Conservation (phyloP, 2,329 filamentous ascomycete genomes). For the Sphaerulina populicola region DNA sequence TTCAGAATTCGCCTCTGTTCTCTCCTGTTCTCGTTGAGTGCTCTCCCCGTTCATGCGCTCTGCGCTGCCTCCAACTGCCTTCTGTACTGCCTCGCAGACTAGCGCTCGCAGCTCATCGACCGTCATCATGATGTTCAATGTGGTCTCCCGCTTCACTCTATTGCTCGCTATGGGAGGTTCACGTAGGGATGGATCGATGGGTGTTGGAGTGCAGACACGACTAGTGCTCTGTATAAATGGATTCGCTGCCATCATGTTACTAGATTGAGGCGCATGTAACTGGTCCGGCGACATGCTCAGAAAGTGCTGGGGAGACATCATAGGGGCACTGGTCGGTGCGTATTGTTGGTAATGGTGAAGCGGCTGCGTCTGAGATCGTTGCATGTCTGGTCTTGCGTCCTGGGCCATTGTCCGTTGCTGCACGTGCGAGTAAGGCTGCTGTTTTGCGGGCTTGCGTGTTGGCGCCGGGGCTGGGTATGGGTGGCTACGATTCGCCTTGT, state of each 20-base stretch:
- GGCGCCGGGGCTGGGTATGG: slow-evolving; percentile 9
- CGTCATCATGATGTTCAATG: slow-evolving; percentile 13
- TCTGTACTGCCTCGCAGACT: slow-evolving; percentile 18
- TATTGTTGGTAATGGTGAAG: slow-evolving; percentile 7
- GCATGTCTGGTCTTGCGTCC: slow-evolving; percentile 7
- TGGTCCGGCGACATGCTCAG: not conserved
- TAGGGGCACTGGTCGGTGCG: slow-evolving; percentile 19
- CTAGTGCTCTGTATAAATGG: slow-evolving; percentile 12
- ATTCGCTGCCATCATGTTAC: slow-evolving; percentile 7
- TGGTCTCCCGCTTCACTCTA: slow-evolving; percentile 4
- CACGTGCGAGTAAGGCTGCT: slow-evolving; percentile 1
- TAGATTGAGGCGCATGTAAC: not conserved
- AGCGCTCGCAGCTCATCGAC: slow-evolving; percentile 20
- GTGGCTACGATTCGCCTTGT: slow-evolving; percentile 12
- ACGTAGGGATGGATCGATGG: slow-evolving; percentile 19
- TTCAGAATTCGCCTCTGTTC: not conserved
- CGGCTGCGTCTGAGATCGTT: slow-evolving; percentile 14
- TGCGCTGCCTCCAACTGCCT: slow-evolving; percentile 7
- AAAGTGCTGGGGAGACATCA: slow-evolving; percentile 10
- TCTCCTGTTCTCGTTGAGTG: not conserved
- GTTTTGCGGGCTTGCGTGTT: not conserved
- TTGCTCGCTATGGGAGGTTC: not conserved
- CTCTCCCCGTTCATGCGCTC: not conserved
- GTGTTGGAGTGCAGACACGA: slow-evolving; percentile 21
- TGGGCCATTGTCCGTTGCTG: slow-evolving; percentile 12